phyloP scores from a whole-genome alignment of 331 rosid species.

The Malus hybrid region DNA sequence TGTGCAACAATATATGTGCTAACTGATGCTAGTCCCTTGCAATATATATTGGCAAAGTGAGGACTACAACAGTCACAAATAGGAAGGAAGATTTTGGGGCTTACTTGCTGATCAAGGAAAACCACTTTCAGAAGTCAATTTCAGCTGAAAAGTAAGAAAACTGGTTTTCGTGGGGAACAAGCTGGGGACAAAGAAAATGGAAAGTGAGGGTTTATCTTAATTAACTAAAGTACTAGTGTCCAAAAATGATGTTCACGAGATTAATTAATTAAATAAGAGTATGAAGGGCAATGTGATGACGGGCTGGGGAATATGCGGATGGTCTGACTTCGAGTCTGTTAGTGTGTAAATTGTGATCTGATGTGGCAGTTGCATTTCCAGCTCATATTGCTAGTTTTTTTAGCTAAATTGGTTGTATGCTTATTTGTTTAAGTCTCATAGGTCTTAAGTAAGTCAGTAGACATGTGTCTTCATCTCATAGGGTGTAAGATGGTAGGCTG shows the following conservation, averaged over 20 bases:
- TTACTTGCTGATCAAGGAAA: background rate
- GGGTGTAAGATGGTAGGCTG: too few relatives aligned
- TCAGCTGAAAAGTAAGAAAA: background rate
- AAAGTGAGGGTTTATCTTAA: background rate
- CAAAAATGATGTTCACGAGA: background rate
- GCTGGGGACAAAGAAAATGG: background rate
- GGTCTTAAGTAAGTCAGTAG: too few relatives aligned
- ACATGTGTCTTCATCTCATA: too few relatives aligned
- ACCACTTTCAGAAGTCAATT: background rate
- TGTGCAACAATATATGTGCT: background rate
- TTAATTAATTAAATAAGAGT: too few relatives aligned
- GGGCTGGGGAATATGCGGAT: too few relatives aligned
- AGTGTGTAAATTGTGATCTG: too few relatives aligned
- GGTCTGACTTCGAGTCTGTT: too few relatives aligned
- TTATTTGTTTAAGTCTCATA: too few relatives aligned
- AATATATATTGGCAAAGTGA: background rate
- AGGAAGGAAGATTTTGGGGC: background rate
- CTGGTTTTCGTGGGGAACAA: background rate
- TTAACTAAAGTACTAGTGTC: background rate
- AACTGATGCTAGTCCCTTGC: background rate
- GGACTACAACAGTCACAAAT: background rate
- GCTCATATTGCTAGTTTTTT: too few relatives aligned
- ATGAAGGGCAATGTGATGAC: too few relatives aligned
- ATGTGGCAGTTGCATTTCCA: too few relatives aligned
- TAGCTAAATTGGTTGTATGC: too few relatives aligned